Conservation (phyloP, 371 early-diverging fungal species). For the Mortierella sp. region DNA sequence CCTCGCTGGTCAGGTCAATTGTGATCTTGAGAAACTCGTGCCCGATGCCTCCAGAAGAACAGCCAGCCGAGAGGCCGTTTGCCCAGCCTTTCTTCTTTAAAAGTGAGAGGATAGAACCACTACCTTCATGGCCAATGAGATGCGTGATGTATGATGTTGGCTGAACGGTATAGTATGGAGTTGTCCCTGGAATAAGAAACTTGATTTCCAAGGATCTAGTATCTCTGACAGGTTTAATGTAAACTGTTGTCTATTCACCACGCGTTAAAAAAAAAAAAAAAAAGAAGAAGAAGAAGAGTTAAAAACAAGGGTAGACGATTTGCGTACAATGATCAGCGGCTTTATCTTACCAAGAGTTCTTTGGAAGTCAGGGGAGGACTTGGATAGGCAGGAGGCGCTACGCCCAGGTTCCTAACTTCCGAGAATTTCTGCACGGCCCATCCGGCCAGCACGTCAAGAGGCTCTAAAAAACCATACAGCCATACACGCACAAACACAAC, state of each 20-base stretch:
- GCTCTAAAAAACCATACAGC: conserved; percentile 66
- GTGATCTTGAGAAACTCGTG: conserved; percentile 84
- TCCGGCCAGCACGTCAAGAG: conserved; percentile 82
- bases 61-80: conserved; percentile 73
- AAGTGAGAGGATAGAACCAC: conserved; percentile 86
- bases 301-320: neutral
- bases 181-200: conserved; percentile 86
- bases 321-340: neutral
- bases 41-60: conserved; percentile 67
- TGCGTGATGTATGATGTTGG: conserved; percentile 77
- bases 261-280: neutral
- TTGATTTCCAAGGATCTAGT: conserved; percentile 77
- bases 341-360: conserved; percentile 70
- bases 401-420: conserved; percentile 74
- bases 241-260: conserved; percentile 16
- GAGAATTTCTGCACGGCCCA: conserved; percentile 88
- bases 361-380: conserved; percentile 79
- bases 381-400: conserved; percentile 72
- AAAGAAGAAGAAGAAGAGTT: no score
- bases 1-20: conserved; percentile 85
- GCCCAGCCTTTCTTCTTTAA: conserved; percentile 92
- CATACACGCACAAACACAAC: neutral
- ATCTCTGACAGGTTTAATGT: conserved; percentile 86
- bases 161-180: conserved; percentile 59
- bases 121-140: conserved; percentile 85